Percentiles rank a stretch among this genome's conserved stretches.
These are phyloP conservation scores for Fusarium beomiforme DNA, from an alignment of 2,329 filamentous ascomycete species.

Conservation along the genomic window DNA sequence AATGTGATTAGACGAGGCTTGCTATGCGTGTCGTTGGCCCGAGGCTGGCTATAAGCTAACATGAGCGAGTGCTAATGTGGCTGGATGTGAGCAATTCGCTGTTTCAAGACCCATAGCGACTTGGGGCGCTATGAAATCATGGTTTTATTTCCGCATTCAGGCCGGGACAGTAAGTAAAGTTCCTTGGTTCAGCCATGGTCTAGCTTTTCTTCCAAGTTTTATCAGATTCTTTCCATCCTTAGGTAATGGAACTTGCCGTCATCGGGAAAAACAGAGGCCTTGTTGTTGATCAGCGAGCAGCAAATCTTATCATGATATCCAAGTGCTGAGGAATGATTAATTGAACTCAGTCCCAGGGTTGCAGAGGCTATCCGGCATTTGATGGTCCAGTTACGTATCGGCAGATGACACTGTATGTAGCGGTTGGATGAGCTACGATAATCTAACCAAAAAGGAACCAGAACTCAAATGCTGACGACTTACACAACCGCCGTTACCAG, in stretches of 20 bases:
- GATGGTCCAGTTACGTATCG: conserved; percentile 7
- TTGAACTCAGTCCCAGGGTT: background rate
- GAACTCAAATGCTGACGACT: conserved; percentile 4
- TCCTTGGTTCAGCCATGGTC: conserved; percentile 3
- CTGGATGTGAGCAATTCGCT: background rate
- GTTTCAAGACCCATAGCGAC: background rate
- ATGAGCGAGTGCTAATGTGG: background rate
- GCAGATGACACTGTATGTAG: conserved; percentile 11
- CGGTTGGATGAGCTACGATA: background rate
- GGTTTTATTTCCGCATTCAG: conserved; percentile 14
- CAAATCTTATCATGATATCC: background rate
- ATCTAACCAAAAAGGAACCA: conserved; percentile 9
- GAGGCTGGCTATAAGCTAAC: background rate
- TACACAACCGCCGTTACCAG: background rate
- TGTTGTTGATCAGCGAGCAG: background rate
- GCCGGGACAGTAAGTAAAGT: background rate
- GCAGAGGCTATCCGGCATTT: conserved; percentile 1
- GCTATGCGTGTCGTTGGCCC: conserved; percentile 7
- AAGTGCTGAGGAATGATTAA: background rate
- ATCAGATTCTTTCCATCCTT: background rate
- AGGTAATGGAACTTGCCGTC: background rate
- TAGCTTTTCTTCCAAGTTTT: conserved; percentile 1
- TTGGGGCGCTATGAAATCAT: background rate
- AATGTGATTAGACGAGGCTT: background rate
- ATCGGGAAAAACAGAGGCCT: background rate